Evolutionary conservation across 2,329 filamentous ascomycete species (phyloP).

Genomic region (Xylaria sp.): DNA sequence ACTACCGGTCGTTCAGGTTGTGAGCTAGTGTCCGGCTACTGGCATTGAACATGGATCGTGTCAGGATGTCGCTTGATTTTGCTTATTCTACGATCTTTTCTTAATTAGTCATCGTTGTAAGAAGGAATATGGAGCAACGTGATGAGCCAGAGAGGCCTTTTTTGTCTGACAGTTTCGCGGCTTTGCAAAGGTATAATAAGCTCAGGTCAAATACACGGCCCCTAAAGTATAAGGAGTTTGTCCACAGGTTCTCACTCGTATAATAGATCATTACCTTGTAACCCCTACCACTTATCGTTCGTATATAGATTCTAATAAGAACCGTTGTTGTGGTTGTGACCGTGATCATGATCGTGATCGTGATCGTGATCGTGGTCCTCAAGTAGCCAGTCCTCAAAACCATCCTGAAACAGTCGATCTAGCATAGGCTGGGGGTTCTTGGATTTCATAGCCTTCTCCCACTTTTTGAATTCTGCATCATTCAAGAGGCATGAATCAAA

Average conservation of each 20-base stretch:
- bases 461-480: slow-evolving; percentile 64
- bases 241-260: neutral
- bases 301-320: no score
- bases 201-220: neutral
- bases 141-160: neutral
- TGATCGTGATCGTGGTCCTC: slow-evolving; percentile 46
- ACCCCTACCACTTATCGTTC: no score
- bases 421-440: slow-evolving; percentile 39
- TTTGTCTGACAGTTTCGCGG: neutral
- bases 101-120: neutral
- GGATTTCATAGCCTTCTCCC: slow-evolving; percentile 46
- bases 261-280: neutral
- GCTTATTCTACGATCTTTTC: neutral
- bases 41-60: neutral
- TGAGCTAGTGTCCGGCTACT: neutral
- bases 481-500: slow-evolving; percentile 71
- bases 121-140: neutral
- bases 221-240: neutral
- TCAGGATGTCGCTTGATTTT: neutral
- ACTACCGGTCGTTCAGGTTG: neutral
- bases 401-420: slow-evolving; percentile 45
- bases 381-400: slow-evolving; percentile 49
- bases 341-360: slow-evolving; percentile 15
- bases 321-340: neutral
- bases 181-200: no score